Conservation (phyloP, 768 basidiomycete species). For the Tulasnella sp. region DNA sequence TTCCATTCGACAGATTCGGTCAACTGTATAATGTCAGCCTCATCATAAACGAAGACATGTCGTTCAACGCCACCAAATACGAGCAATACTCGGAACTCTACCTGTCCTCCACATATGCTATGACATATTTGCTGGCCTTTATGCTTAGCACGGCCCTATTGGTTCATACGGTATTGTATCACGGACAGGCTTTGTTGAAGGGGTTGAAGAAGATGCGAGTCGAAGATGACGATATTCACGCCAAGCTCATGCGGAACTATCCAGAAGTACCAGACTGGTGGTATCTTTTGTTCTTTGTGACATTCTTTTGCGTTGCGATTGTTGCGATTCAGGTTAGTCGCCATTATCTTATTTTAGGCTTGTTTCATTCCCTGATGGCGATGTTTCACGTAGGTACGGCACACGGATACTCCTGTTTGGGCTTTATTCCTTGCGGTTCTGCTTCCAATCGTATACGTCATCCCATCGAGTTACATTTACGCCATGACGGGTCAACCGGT, state of each 20-base stretch:
- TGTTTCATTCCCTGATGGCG: constrained; percentile 2
- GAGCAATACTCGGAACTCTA: constrained; percentile 34
- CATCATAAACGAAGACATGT: constrained; percentile 25
- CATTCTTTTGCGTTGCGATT: constrained; percentile 28
- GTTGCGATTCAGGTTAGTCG: constrained; percentile 27
- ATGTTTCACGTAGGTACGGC: constrained; percentile 29
- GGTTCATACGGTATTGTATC: constrained; percentile 33
- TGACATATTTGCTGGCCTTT: constrained; percentile 32
- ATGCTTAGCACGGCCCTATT: constrained; percentile 30
- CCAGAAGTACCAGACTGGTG: constrained; percentile 32
- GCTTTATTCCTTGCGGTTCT: constrained; percentile 28
- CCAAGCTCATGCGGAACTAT: constrained; percentile 35
- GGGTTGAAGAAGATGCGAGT: constrained; percentile 25
- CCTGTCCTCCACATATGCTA: constrained; percentile 30
- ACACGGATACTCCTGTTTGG: constrained; percentile 47
- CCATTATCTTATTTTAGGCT: background rate
- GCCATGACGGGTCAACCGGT: constrained; percentile 31
- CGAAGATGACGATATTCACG: constrained; percentile 36
- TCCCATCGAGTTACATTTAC: constrained; percentile 34
- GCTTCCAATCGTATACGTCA: constrained; percentile 30
- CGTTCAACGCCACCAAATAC: constrained; percentile 32
- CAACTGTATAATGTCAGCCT: constrained; percentile 28
- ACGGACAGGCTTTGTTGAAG: constrained; percentile 29
- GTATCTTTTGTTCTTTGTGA: constrained; percentile 30
- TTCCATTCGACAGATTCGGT: constrained; percentile 33